Evolutionary conservation across 768 basidiomycete species (phyloP), one percentile per base, ranked within the genome.

Genomic region (Collybia sordida): DNA sequence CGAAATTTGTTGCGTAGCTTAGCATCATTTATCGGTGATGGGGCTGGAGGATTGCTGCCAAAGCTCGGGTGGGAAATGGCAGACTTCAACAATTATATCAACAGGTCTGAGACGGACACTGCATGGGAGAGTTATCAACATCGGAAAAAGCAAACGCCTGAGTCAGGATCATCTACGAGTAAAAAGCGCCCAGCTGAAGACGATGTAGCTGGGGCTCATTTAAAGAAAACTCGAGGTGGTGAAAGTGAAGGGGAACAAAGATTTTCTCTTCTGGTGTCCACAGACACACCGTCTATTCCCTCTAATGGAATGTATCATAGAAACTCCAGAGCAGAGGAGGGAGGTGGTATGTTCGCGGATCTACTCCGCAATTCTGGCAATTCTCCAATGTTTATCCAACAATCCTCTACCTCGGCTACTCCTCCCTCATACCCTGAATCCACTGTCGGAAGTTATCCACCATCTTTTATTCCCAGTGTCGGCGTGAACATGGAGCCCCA

Each of bases 71-170:
- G 89, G 82, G 80, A 86, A 24, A 60, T 81, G 61, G 72, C 79
- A 39, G 88, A 90, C 60, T 93, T 95, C 64, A 85, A 88, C 54
- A 82, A 80, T 42, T 90, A 86, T 56, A 72, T 96, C 54, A 92
- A 89, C 68, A 85, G 84, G 59, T 82, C 88, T 0, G 94, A 97
- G 70, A 94, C 93, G 0, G 94, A 96, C 61, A 93, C 92, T 1
- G 93, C 93, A 28, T 93, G 88, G 78, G 93, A 96, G 62, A 86
- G 91, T 45, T 94, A 87, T 60, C 86, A 91, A 54, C 58, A 77
- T 4, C 82, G 92, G 56, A 94, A 86, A 65, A 78, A 77, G 53
- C 45, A 57, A 14, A 59, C 58, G 8, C 49, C 63, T 25, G 58
- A 68, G 15, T 38, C 66, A n/a, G 60, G 62, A 39, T 53, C 24